Evolutionary conservation across 164 flowering plant species (phyloP).

Genomic region (Piper betle): DNA sequence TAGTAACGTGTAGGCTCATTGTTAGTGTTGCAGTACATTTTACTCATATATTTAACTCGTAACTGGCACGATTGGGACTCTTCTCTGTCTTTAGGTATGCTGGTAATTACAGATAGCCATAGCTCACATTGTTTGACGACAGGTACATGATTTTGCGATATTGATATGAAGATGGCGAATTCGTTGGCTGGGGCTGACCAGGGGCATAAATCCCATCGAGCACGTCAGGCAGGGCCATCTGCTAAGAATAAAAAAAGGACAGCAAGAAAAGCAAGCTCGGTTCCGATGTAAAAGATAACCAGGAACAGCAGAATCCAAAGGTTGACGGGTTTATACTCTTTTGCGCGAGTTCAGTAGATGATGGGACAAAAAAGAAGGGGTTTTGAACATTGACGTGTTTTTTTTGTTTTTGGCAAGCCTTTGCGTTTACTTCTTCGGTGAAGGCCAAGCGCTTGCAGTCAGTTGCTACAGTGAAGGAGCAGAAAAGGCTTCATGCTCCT

Average conservation of each 20-base stretch:
- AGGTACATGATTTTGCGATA: background rate
- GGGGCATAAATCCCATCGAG: conserved; percentile 53
- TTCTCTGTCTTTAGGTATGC: too few species aligned
- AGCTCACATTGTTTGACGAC: too few species aligned
- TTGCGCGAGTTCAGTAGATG: background rate
- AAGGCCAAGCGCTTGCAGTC: conserved; percentile 82
- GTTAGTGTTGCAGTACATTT: too few species aligned
- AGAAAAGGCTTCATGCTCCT: conserved; percentile 73
- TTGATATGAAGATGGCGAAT: conserved; percentile 5
- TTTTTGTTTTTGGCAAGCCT: conserved; percentile 39
- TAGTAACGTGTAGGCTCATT: too few species aligned
- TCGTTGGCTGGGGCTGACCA: conserved; percentile 21
- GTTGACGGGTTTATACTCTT: conserved; percentile 10
- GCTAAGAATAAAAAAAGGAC: conserved; percentile 32
- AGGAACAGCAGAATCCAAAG: conserved; percentile 53
- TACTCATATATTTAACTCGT: too few species aligned
- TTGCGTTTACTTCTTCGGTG: conserved; percentile 57
- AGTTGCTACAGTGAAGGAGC: conserved; percentile 83
- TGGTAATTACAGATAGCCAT: too few species aligned
- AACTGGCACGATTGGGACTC: too few species aligned
- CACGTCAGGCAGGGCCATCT: conserved; percentile 54
- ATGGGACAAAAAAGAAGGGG: background rate
- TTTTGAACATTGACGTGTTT: background rate
- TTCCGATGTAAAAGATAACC: conserved; percentile 9
- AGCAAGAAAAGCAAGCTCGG: conserved; percentile 27